Evolutionary conservation across 2,329 filamentous ascomycete genomes (phyloP).

Genomic region (Orbilia quercus): DNA sequence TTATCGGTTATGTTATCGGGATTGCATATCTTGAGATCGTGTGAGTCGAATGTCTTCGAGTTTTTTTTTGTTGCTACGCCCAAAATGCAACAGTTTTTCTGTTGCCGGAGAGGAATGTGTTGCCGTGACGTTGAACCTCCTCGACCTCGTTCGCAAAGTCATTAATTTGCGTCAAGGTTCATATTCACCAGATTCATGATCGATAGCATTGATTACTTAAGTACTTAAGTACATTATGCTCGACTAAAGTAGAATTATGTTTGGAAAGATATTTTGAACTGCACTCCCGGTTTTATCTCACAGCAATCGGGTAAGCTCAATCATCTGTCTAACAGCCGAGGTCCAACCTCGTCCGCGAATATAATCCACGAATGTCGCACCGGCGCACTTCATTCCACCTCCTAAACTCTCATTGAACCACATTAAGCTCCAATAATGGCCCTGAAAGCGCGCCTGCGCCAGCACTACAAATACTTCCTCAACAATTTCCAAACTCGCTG

Average conservation of each 20-base stretch:
- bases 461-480: conserved; percentile 80
- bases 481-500: conserved; percentile 85
- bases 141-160: no score
- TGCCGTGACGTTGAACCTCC: background rate
- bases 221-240: no score
- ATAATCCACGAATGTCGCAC: conserved; percentile 10
- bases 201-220: background rate
- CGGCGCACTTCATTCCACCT: background rate
- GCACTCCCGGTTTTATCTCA: no score
- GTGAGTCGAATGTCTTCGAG: background rate
- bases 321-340: background rate
- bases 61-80: conserved; percentile 45
- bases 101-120: conserved; percentile 1
- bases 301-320: no score
- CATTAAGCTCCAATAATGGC: conserved; percentile 25
- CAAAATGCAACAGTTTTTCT: conserved; percentile 51
- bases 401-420: background rate
- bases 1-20: background rate
- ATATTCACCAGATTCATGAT: no score
- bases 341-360: conserved; percentile 3
- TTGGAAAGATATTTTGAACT: no score
- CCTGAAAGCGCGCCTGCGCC: conserved; percentile 73
- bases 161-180: no score
- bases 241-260: no score
- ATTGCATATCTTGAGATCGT: background rate